phyloP scores from a whole-genome alignment of 192 early-diverging fungal genomes.

The Entomortierella chlamydospora region DNA sequence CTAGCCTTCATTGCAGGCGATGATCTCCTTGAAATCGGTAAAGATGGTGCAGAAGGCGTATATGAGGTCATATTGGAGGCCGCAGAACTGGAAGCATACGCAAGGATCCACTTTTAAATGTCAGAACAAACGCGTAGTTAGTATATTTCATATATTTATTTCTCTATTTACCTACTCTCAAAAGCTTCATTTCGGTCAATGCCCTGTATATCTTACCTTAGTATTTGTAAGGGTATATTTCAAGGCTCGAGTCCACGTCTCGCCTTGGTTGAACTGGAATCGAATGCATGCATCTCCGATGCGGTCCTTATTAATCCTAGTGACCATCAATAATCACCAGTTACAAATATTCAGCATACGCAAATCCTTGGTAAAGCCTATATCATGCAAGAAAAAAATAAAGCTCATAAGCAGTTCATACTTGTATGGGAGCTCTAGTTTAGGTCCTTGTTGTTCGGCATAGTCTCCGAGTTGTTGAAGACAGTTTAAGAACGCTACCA shows the following conservation, averaged over 20 bases:
- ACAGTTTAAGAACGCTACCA: slow-evolving; percentile 92
- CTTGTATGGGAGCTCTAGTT: slow-evolving; percentile 87
- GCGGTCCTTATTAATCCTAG: slow-evolving; percentile 87
- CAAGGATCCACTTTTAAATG: slow-evolving; percentile 39
- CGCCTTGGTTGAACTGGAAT: slow-evolving; percentile 91
- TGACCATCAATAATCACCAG: background rate
- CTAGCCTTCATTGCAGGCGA: slow-evolving; percentile 22
- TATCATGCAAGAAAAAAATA: too few species aligned
- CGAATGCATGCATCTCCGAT: slow-evolving; percentile 86
- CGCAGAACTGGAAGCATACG: slow-evolving; percentile 44
- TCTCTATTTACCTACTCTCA: background rate
- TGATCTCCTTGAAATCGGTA: slow-evolving; percentile 39
- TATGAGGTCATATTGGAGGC: slow-evolving; percentile 47
- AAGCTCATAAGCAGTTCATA: slow-evolving; percentile 26
- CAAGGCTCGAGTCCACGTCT: slow-evolving; percentile 91
- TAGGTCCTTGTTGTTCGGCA: slow-evolving; percentile 75
- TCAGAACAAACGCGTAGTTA: background rate
- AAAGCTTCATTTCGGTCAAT: too few species aligned
- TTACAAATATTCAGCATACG: too few species aligned
- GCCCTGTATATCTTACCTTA: slow-evolving; percentile 60
- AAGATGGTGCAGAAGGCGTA: slow-evolving; percentile 42
- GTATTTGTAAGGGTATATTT: slow-evolving; percentile 90
- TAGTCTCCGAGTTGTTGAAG: slow-evolving; percentile 89
- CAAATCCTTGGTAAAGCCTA: too few species aligned
- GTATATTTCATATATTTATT: background rate